Conservation (phyloP, 1,139 yeast genomes). For the Nakaseomyces kungkrabaensis region DNA sequence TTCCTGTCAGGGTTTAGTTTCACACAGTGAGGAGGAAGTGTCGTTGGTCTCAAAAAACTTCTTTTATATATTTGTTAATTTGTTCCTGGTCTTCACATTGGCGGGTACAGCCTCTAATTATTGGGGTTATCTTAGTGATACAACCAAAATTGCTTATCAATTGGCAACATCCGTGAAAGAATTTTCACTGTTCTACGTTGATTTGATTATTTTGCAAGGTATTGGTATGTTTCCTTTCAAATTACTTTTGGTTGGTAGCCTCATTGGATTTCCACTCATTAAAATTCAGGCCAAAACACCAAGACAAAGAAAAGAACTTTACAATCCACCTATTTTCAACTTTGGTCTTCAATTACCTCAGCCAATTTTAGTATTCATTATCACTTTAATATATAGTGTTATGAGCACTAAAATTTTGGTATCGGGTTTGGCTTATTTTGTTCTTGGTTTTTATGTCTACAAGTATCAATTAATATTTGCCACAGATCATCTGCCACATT, state of each 20-base stretch:
- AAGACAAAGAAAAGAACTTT: conserved; percentile 56
- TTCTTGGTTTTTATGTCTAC: conserved; percentile 67
- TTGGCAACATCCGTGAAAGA: conserved; percentile 62
- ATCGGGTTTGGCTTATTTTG: conserved; percentile 64
- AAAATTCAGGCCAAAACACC: conserved; percentile 56
- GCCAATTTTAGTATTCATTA: conserved; percentile 64
- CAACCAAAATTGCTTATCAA: conserved; percentile 65
- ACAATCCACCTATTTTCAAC: conserved; percentile 69
- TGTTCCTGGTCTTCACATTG: conserved; percentile 67
- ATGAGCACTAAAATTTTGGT: conserved; percentile 66
- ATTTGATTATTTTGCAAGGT: conserved; percentile 64
- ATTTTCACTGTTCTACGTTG: conserved; percentile 62
- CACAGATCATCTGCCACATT: conserved; percentile 79
- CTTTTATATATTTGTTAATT: conserved; percentile 66
- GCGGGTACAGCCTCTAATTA: conserved; percentile 73
- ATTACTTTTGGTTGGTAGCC: conserved; percentile 54
- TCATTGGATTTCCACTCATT: conserved; percentile 48
- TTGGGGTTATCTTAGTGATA: conserved; percentile 68
- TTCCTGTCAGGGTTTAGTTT: conserved; percentile 58
- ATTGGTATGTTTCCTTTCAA: conserved; percentile 71
- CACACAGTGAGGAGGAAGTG: conserved; percentile 67
- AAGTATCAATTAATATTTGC: conserved; percentile 74
- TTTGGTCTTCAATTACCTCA: conserved; percentile 78
- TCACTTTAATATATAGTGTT: conserved; percentile 66
- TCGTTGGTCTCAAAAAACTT: conserved; percentile 69